These are phyloP conservation scores for Bruguiera gymnorhiza DNA, from an alignment of 345 rosid species.

Conservation along the genomic window DNA sequence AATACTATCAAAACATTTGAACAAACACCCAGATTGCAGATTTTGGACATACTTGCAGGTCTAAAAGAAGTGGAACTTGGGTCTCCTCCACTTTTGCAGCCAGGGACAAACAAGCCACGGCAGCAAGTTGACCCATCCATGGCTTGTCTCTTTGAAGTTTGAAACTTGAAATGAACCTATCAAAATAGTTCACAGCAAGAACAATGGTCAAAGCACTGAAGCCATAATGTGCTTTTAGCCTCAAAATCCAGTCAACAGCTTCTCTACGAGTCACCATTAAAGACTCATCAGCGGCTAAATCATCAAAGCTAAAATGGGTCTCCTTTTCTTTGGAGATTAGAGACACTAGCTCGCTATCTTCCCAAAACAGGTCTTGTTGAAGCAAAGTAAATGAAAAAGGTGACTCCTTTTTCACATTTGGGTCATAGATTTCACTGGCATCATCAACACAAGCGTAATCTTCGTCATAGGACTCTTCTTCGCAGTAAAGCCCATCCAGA, in stretches of 20 bases:
- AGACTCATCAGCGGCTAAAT: constrained; percentile 37
- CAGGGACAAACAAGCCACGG: constrained; percentile 82
- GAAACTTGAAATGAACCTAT: constrained; percentile 61
- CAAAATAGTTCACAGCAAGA: constrained; percentile 87
- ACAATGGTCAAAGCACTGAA: constrained; percentile 61
- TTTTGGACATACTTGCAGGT: constrained; percentile 62
- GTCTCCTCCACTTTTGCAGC: constrained; percentile 95
- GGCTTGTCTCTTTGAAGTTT: constrained; percentile 67
- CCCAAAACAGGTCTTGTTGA: constrained; percentile 59
- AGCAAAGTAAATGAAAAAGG: constrained; percentile 39
- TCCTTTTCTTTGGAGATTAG: constrained; percentile 61
- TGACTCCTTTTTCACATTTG: constrained; percentile 34
- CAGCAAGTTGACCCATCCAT: constrained; percentile 89
- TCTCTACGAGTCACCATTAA: constrained; percentile 46
- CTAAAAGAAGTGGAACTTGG: constrained; percentile 70
- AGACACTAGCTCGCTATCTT: constrained; percentile 48
- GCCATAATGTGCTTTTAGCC: constrained; percentile 57
- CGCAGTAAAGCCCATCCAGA: constrained; percentile 63
- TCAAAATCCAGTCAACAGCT: constrained; percentile 69
- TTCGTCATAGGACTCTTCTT: constrained; percentile 51
- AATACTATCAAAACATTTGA: constrained; percentile 19
- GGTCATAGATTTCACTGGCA: constrained; percentile 24
- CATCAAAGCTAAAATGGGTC: constrained; percentile 30
- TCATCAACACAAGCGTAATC: constrained; percentile 25
- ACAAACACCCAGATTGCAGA: constrained; percentile 31